Base-by-base conservation (phyloP, 2,329 filamentous ascomycete genomes). In the Ophiostoma sp. region DNA sequence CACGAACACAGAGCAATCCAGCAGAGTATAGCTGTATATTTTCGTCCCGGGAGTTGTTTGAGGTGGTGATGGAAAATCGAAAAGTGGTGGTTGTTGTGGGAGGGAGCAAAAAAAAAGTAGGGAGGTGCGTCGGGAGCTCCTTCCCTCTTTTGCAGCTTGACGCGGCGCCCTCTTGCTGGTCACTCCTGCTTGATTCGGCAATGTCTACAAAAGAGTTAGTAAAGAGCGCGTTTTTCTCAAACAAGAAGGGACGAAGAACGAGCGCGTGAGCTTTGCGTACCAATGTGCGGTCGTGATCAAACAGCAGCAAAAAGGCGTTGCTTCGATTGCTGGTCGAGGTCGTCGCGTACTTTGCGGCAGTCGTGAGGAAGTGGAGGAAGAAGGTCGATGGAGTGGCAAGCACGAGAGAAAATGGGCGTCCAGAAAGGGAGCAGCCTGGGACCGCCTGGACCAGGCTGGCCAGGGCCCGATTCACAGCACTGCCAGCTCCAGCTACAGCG, bases 311-410 rank as follows among this genome's bases (percentile, higher is more conserved):
- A 50, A 72, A 19, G 31, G n/a, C 22, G 70, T 55, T 55, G 71
- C 50, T 66, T 52, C 59, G 70, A 72, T 55, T 72, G 70, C 69
- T 55, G 59, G 59, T 72, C 45, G 59, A 55, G 70, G 63, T 48
- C 28, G 61, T 68, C 48, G 59, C 57, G 48, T 64, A 50, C 15
- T 64, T 19, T 36, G 66, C 42, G 22, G 39, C 45, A 22, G 22
- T 68, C 42, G 66, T 36, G 59, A 22, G 28, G 28, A 50, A 70
- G 42, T 42, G 68, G 66, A 64, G 57, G 42, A 64, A 64, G 66
- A 61, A 50, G 71, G 12, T 36, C 25, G 55, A 57, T 55, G 28
- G 61, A 57, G 22, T 33, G 59, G 42, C 52, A 33, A 59, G 69
- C 55, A 31, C 31, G 70, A 52, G 61, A 66, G 52, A 69, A 69